Percentiles rank a stretch among this genome's conserved stretches.
Evolutionary conservation across 352 stramenopile genomes (phyloP).

Genomic region (Pythium coloratum): DNA sequence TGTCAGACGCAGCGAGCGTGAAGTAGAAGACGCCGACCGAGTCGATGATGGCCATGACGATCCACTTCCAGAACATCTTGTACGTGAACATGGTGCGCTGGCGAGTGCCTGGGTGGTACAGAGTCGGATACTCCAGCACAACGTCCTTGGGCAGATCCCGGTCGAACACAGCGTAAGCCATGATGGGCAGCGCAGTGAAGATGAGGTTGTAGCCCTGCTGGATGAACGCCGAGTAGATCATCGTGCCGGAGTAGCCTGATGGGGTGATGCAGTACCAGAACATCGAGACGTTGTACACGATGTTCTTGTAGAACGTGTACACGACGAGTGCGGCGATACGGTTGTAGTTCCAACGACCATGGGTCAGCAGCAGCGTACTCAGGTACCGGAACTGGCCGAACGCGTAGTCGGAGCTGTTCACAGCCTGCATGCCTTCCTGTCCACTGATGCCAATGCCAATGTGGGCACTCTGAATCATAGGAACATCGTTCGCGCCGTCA

Average conservation of each 20-base stretch:
- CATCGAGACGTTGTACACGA: constrained; percentile 89
- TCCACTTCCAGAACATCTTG: constrained; percentile 88
- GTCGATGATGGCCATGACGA: constrained; percentile 71
- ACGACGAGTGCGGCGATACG: constrained; percentile 86
- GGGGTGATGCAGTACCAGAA: constrained; percentile 88
- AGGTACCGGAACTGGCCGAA: constrained; percentile 85
- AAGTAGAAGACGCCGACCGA: constrained; percentile 75
- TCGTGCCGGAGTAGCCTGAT: constrained; percentile 91
- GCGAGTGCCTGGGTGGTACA: constrained; percentile 67
- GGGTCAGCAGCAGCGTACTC: constrained; percentile 67
- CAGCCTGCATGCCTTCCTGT: constrained; percentile 97
- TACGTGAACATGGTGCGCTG: constrained; percentile 72
- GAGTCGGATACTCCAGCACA: constrained; percentile 53
- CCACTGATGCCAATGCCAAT: constrained; percentile 94
- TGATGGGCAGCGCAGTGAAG: constrained; percentile 93
- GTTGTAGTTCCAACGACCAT: constrained; percentile 88
- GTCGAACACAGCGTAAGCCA: constrained; percentile 82
- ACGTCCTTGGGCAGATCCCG: constrained; percentile 72
- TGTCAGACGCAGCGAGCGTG: constrained; percentile 44
- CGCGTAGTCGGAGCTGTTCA: constrained; percentile 87
- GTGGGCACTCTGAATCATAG: constrained; percentile 91
- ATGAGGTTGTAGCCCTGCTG: constrained; percentile 96
- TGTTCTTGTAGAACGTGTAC: constrained; percentile 93
- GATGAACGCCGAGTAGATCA: constrained; percentile 84
- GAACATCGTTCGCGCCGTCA: constrained; percentile 91